Base-by-base conservation (phyloP, 495 filamentous ascomycete genomes). In the Aspergillus homomorphus region DNA sequence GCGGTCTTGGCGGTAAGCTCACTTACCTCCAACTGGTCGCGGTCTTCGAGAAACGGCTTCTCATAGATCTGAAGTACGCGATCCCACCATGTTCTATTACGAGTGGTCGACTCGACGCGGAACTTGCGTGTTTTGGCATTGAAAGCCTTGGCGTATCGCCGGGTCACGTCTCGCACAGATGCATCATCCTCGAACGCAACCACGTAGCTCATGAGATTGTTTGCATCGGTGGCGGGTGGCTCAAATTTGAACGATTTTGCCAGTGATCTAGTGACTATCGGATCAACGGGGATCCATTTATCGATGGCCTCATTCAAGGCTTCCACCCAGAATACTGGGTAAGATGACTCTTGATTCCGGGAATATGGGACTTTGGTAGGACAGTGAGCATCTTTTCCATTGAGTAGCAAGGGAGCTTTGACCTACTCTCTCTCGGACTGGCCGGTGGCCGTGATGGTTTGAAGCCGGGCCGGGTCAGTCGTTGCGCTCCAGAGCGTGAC, bases 261-360 rank as follows among this genome's bases (percentile, higher is more conserved):
- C 24, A 92, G 80, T 0, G 90, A 87, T 42, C 78, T 75, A 2
- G 90, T 96, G 28, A 92, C 89, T 3, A 97, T 66, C 0, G 93
- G 88, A 65, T 98, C 95, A 22, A 94, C 82, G 0, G 91, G 82
- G 51, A 96, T 81, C 92, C 92, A 98, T 79, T 91, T 96, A 67
- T 96, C 88, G 28, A 87, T 77, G 15, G 86, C 88, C 56, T 84
- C 76, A 64, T 96, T 89, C 64, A 95, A 90, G 2, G 89, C 87
- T 72, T 98, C 94, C 1, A 96, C 86, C 94, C 94, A 98, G 68
- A 89, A 97, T 5, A 98, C 75, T 0, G 94, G 95, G 60, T 85
- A 89, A 2, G 80, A 69, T 3, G 90, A 93, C 7, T 75, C 69
- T 20, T 68, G 66, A 5, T 60, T 56, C 4, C 45, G 38, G 19